phyloP scores from a whole-genome alignment of 805 yeast species.

The Metschnikowia lunata region DNA sequence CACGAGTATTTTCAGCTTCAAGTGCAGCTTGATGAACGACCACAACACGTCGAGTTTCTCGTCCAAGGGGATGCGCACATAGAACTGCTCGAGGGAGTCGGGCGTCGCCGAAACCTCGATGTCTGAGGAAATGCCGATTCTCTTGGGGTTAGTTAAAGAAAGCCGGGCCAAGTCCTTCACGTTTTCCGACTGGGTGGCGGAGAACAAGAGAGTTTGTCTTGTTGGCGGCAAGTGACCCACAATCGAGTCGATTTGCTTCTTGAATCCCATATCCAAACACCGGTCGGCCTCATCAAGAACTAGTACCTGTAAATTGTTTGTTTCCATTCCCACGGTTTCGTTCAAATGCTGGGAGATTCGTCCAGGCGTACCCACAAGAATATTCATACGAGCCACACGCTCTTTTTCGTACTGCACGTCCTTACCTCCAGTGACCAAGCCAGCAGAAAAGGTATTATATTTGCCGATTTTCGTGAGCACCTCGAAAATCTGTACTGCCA shows the following conservation, averaged over 20 bases:
- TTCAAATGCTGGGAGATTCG: constrained; percentile 86
- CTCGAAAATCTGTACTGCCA: constrained; percentile 87
- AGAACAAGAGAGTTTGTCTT: constrained; percentile 78
- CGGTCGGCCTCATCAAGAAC: constrained; percentile 92
- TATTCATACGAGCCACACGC: constrained; percentile 72
- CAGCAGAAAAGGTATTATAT: constrained; percentile 74
- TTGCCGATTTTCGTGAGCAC: constrained; percentile 80
- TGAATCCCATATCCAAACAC: constrained; percentile 91
- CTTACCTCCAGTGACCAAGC: constrained; percentile 90
- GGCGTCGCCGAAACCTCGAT: constrained; percentile 70
- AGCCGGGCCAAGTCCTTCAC: constrained; percentile 79
- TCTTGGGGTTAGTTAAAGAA: constrained; percentile 58
- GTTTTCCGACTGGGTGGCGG: constrained; percentile 86
- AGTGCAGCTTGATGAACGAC: constrained; percentile 81
- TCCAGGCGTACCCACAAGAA: constrained; percentile 89
- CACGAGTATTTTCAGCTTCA: constrained; percentile 74
- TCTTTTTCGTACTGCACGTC: constrained; percentile 79
- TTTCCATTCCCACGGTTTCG: constrained; percentile 76
- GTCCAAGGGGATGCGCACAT: constrained; percentile 62
- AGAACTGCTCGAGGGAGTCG: constrained; percentile 77
- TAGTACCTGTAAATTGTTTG: constrained; percentile 68
- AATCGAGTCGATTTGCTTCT: constrained; percentile 75
- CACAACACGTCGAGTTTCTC: constrained; percentile 84
- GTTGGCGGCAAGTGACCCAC: constrained; percentile 71
- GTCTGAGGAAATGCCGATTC: constrained; percentile 38